phyloP scores from a whole-genome alignment of 2,329 filamentous ascomycete genomes.

The Bisporella sp. region DNA sequence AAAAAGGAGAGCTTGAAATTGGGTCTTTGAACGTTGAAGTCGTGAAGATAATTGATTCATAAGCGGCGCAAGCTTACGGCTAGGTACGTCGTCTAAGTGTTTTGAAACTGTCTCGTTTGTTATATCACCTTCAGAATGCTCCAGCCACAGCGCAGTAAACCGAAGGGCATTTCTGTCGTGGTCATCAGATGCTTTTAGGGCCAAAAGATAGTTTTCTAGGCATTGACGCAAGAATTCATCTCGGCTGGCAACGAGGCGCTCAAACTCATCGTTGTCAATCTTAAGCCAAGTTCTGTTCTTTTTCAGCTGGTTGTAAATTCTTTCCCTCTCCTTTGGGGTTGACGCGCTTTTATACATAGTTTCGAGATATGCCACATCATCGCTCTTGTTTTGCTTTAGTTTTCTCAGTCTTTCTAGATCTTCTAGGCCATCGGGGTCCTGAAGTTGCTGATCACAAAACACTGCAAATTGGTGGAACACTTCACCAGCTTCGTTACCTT shows the following conservation, averaged over 20 bases:
- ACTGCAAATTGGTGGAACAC: conserved; percentile 93
- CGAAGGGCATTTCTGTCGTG: conserved; percentile 86
- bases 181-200: conserved; percentile 76
- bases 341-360: conserved; percentile 41
- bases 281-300: conserved; percentile 84
- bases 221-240: conserved; percentile 81
- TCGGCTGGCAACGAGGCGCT: conserved; percentile 67
- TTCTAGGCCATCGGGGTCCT: conserved; percentile 76
- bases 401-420: conserved; percentile 77
- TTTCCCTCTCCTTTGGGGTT: conserved; percentile 47
- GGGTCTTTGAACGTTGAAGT: conserved; percentile 59
- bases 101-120: conserved; percentile 72
- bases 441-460: conserved; percentile 91
- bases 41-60: conserved; percentile 98
- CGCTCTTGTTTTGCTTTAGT: conserved; percentile 71
- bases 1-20: conserved; percentile 72
- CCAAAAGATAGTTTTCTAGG: conserved; percentile 86
- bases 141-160: conserved; percentile 91
- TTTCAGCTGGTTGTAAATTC: conserved; percentile 40
- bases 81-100: conserved; percentile 69
- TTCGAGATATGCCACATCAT: conserved; percentile 71
- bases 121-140: conserved; percentile 67
- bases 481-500: conserved; percentile 69
- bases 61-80: conserved; percentile 82
- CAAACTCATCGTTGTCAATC: conserved; percentile 83